Evolutionary conservation across 371 early-diverging fungal species (phyloP).

Genomic region (Zopfochytrium polystomum): DNA sequence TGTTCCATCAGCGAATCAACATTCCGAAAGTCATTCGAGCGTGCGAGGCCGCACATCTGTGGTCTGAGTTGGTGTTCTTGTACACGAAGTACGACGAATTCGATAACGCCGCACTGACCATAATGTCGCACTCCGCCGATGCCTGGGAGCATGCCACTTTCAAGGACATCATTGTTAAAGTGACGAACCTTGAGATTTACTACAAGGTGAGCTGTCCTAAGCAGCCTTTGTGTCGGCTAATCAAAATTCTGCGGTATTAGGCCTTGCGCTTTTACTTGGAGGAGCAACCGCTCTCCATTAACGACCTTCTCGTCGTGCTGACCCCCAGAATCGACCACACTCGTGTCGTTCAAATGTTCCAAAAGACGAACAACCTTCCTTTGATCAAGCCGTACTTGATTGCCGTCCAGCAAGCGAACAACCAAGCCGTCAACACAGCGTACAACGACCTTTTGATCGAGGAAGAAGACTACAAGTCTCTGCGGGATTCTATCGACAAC

Average conservation of each 20-base stretch:
- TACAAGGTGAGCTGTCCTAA: slow-evolving; percentile 64
- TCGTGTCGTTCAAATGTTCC: slow-evolving; percentile 92
- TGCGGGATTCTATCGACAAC: slow-evolving; percentile 87
- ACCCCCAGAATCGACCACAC: slow-evolving; percentile 92
- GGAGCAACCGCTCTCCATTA: slow-evolving; percentile 89
- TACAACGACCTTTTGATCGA: slow-evolving; percentile 94
- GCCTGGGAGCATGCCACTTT: slow-evolving; percentile 95
- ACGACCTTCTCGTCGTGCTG: slow-evolving; percentile 82
- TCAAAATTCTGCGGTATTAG: slow-evolving; percentile 19
- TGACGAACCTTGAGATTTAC: slow-evolving; percentile 91
- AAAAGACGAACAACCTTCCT: slow-evolving; percentile 93
- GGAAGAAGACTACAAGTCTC: slow-evolving; percentile 89
- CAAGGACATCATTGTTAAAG: slow-evolving; percentile 94
- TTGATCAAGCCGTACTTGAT: slow-evolving; percentile 91
- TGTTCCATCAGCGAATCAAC: slow-evolving; percentile 94
- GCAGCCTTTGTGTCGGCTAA: too few relatives aligned
- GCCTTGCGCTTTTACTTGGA: slow-evolving; percentile 93
- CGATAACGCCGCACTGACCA: slow-evolving; percentile 92
- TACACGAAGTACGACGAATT: slow-evolving; percentile 97
- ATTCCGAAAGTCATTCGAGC: slow-evolving; percentile 96
- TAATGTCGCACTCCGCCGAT: slow-evolving; percentile 88
- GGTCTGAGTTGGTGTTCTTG: slow-evolving; percentile 94
- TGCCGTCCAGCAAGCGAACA: slow-evolving; percentile 84
- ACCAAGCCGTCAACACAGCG: slow-evolving; percentile 84
- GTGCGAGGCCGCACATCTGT: slow-evolving; percentile 88